Base-by-base conservation (phyloP, 2,329 filamentous ascomycete genomes). In the Fusarium goolgardi region DNA sequence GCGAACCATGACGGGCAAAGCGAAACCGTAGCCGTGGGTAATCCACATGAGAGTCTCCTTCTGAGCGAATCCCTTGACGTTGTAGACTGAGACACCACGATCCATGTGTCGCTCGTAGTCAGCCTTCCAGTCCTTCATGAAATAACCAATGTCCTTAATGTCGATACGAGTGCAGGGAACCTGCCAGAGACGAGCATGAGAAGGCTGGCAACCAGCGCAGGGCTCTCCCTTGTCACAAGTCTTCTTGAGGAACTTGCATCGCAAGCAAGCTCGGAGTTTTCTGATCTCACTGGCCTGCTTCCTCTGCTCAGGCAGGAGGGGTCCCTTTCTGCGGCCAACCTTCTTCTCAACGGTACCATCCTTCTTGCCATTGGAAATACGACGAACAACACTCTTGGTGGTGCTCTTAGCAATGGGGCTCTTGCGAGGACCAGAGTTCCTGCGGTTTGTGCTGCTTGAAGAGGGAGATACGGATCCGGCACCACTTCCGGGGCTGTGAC, bases 121-220 rank as follows among this genome's bases (percentile, higher is more conserved):
- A 44, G 94, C 94, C 82, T 95, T 97, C 94, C 94, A 98, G 80
- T 97, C 95, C 85, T 97, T 97, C 92, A 97, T 96, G 84, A 98
- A 98, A 81, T 96, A 97, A 43, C 90, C 92, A 75, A 98, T 97
- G 75, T 98, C 95, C 86, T 97, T 97, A 85, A 98, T 98, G 79
- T 97, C 95, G 76, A 97, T 97, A 65, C 95, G 92, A 40, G 95
- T 98, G 85, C 95, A 98, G 64, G 95, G 95, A 44, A 98, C 95
- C 81, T 97, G 94, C 95, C 95, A 98, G 53, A 98, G 85, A 69
- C 95, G 90, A 67, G 95, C 95, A 79, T 98, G 95, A 21, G 94
- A 97, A 51, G 95, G 95, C 82, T 97, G 92, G 83, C 95, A 98
- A 47, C 95, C 95, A 74, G 91, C 92, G 80, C 95, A 98, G 59